Evolutionary conservation across 116 monocot species (phyloP).

Genomic region (Papilionanthe hybrid): DNA sequence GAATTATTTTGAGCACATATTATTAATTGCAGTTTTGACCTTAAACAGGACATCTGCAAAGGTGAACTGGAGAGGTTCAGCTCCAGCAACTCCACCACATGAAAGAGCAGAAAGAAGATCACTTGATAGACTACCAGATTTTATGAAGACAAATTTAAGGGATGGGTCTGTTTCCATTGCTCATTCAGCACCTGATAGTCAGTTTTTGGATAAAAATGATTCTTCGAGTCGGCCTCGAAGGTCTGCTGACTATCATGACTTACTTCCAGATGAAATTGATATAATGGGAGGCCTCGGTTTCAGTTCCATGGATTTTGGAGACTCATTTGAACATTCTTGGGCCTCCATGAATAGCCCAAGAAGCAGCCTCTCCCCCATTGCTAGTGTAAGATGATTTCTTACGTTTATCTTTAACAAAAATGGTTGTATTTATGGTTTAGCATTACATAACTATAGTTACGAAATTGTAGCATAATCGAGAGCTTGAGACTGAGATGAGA

Average conservation of each 20-base stretch:
- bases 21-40: background rate
- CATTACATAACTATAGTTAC: background rate
- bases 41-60: slow-evolving; percentile 20
- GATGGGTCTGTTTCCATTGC: slow-evolving; percentile 13
- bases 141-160: slow-evolving; percentile 17
- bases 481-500: slow-evolving; percentile 44
- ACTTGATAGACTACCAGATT: slow-evolving; percentile 33
- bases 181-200: slow-evolving; percentile 17
- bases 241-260: slow-evolving; percentile 16
- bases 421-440: background rate
- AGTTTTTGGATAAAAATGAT: slow-evolving; percentile 18
- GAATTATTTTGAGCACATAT: background rate
- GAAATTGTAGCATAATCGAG: slow-evolving; percentile 6
- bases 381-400: slow-evolving; percentile 26
- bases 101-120: slow-evolving; percentile 34
- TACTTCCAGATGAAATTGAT: slow-evolving; percentile 29
- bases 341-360: slow-evolving; percentile 18
- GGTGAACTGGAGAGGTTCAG: slow-evolving; percentile 26
- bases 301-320: slow-evolving; percentile 24
- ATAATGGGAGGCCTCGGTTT: slow-evolving; percentile 12
- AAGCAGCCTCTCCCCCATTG: background rate
- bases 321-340: slow-evolving; percentile 21
- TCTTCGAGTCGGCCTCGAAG: slow-evolving; percentile 7
- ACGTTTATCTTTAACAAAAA: too few species aligned
- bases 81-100: slow-evolving; percentile 21